Evolutionary conservation across 2,329 filamentous ascomycete species (phyloP).

Genomic region (Scorias spongiosa): DNA sequence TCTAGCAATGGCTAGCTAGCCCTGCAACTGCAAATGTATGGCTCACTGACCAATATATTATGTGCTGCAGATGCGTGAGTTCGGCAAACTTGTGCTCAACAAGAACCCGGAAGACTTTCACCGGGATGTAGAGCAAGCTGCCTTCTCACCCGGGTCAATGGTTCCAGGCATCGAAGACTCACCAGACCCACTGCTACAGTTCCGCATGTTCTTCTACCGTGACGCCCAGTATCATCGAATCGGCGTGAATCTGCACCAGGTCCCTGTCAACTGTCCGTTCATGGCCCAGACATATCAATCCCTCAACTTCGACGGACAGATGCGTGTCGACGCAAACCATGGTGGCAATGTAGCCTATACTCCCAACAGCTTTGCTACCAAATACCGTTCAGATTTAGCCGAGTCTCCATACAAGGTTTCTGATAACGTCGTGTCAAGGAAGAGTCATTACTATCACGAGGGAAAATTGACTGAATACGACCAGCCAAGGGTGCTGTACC

Average conservation of each 20-base stretch:
- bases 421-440: slow-evolving; percentile 35
- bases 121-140: slow-evolving; percentile 52
- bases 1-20: neutral
- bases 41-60: no score
- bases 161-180: slow-evolving; percentile 49
- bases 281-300: slow-evolving; percentile 32
- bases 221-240: slow-evolving; percentile 37
- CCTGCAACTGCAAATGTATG: no score
- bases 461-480: slow-evolving; percentile 38
- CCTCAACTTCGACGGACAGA: slow-evolving; percentile 34
- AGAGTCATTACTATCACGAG: slow-evolving; percentile 41
- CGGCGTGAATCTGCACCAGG: slow-evolving; percentile 35
- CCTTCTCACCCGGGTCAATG: slow-evolving; percentile 49
- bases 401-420: slow-evolving; percentile 35
- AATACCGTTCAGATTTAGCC: slow-evolving; percentile 36
- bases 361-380: slow-evolving; percentile 37
- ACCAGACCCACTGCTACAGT: slow-evolving; percentile 46
- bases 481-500: slow-evolving; percentile 36
- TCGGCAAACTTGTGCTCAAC: slow-evolving; percentile 39
- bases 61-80: slow-evolving; percentile 18
- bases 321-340: slow-evolving; percentile 34
- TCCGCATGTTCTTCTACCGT: slow-evolving; percentile 46
- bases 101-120: slow-evolving; percentile 49
- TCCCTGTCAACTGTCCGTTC: slow-evolving; percentile 22
- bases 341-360: slow-evolving; percentile 35